A percentile compares a stretch with the other conserved stretches of the same genome.
These are phyloP conservation scores for Tylopilus vinaceipallidus DNA, from an alignment of 768 basidiomycete species.

Conservation along the genomic window DNA sequence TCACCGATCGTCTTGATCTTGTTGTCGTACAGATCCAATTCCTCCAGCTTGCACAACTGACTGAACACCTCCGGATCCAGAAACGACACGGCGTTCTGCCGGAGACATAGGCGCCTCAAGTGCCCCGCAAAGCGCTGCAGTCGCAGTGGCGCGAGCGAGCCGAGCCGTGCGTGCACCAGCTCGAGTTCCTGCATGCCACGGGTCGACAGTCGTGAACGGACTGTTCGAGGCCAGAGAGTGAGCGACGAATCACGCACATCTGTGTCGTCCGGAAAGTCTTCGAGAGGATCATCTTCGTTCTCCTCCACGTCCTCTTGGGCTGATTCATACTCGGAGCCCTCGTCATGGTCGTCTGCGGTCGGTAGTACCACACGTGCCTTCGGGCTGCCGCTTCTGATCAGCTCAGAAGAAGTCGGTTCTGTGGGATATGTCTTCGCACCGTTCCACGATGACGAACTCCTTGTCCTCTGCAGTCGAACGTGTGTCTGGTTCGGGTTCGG, in stretches of 20 bases:
- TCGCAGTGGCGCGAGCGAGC: conserved; percentile 62
- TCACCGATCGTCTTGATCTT: conserved; percentile 73
- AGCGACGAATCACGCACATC: conserved; percentile 49
- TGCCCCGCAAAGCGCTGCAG: conserved; percentile 69
- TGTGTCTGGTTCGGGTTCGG: conserved; percentile 15
- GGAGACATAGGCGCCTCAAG: conserved; percentile 74
- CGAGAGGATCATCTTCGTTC: conserved; percentile 64
- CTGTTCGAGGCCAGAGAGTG: background rate
- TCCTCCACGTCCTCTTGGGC: conserved; percentile 43
- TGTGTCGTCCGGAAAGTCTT: conserved; percentile 79
- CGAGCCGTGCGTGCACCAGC: conserved; percentile 76
- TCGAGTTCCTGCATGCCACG: conserved; percentile 67
- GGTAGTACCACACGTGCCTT: conserved; percentile 51
- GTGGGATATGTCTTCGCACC: conserved; percentile 12
- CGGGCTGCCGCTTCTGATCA: conserved; percentile 19
- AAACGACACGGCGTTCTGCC: conserved; percentile 78
- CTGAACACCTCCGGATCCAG: conserved; percentile 74
- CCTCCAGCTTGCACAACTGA: conserved; percentile 68
- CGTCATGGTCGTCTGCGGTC: conserved; percentile 26
- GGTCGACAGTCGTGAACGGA: background rate
- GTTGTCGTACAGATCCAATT: conserved; percentile 96
- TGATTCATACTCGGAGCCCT: conserved; percentile 38
- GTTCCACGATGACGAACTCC: conserved; percentile 24
- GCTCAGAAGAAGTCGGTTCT: background rate
- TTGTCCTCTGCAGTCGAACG: conserved; percentile 16